Percentiles rank a stretch among this genome's conserved stretches.
Evolutionary conservation across 129 eudicot species (phyloP).

Genomic region (Saposhnikovia divaricata): DNA sequence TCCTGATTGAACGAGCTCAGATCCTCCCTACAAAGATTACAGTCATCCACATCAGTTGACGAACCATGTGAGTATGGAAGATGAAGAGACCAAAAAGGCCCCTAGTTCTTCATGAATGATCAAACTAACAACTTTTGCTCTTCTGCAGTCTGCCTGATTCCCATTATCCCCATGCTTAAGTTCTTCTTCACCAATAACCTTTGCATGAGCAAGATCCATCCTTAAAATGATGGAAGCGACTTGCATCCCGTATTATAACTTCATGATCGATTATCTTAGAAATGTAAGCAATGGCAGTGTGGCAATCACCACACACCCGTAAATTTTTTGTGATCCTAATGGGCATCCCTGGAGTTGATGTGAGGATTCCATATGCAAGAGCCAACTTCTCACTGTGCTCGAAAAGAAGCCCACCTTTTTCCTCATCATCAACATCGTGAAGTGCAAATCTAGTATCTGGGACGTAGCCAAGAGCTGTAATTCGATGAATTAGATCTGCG

Average conservation of each 20-base stretch:
- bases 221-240: slow-evolving; percentile 88
- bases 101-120: neutral
- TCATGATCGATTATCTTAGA: slow-evolving; percentile 61
- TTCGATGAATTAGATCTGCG: slow-evolving; percentile 44
- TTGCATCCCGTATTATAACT: slow-evolving; percentile 71
- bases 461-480: slow-evolving; percentile 63
- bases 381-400: slow-evolving; percentile 91
- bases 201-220: slow-evolving; percentile 76
- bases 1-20: neutral
- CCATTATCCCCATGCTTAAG: neutral
- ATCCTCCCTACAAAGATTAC: neutral
- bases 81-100: neutral
- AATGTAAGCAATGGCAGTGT: slow-evolving; percentile 50
- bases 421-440: slow-evolving; percentile 91
- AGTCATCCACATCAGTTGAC: neutral
- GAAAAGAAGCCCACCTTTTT: slow-evolving; percentile 58
- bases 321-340: slow-evolving; percentile 79
- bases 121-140: neutral
- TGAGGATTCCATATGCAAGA: slow-evolving; percentile 62
- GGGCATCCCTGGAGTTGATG: slow-evolving; percentile 54
- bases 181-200: slow-evolving; percentile 65
- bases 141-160: neutral
- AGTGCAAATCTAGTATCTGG: slow-evolving; percentile 80
- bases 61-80: neutral
- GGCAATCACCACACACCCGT: slow-evolving; percentile 93